Evolutionary conservation across 768 basidiomycete species (phyloP).

Genomic region (Daedaleopsis sinensis): DNA sequence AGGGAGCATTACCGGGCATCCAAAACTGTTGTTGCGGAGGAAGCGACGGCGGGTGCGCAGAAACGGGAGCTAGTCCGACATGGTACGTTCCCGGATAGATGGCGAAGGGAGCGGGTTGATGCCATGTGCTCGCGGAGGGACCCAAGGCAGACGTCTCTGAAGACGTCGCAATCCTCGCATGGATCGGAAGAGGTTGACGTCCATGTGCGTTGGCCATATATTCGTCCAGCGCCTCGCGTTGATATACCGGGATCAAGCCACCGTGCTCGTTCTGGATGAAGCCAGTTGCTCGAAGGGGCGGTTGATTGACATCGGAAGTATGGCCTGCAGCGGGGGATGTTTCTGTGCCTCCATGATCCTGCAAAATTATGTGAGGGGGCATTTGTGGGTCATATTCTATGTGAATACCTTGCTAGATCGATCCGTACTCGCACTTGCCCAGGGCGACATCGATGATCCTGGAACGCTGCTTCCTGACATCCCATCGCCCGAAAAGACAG

Average conservation of each 20-base stretch:
- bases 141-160: not conserved
- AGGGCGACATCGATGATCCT: too few species aligned
- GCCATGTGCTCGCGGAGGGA: not conserved
- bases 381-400: too few species aligned
- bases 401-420: too few species aligned
- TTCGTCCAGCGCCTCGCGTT: constrained; percentile 66
- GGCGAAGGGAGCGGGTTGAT: constrained; percentile 8
- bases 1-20: not conserved
- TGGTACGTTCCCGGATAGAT: constrained; percentile 17
- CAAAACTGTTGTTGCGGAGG: not conserved
- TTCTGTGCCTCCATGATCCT: not conserved
- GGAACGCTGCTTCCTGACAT: too few species aligned
- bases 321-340: not conserved
- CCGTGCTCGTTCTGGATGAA: constrained; percentile 77
- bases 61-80: not conserved
- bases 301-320: constrained; percentile 34
- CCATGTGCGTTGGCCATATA: constrained; percentile 54
- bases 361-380: not conserved
- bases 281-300: constrained; percentile 65
- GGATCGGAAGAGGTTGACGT: constrained; percentile 8
- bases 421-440: too few species aligned
- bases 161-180: not conserved
- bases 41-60: not conserved
- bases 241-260: constrained; percentile 72
- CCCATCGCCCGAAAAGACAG: not conserved